Evolutionary conservation across 192 early-diverging fungal genomes (phyloP).

Genomic region (Gryganskiella cystojenkinii): DNA sequence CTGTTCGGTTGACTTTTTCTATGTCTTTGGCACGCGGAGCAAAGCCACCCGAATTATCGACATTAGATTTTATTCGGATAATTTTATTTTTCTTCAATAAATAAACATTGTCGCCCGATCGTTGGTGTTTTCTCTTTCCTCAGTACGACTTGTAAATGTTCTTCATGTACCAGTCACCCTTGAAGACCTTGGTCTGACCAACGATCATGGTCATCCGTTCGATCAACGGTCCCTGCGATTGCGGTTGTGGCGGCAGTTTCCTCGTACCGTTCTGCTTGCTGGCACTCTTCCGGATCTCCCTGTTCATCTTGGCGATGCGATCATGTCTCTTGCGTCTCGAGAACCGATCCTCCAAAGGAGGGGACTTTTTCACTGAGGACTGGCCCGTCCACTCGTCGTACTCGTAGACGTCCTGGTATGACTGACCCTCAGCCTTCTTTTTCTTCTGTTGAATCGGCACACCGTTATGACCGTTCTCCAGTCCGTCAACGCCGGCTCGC

Average conservation of each 20-base stretch:
- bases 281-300: not conserved
- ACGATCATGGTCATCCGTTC: constrained; percentile 53
- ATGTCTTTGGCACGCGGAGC: too few relatives aligned
- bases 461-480: not conserved
- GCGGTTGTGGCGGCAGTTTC: not conserved
- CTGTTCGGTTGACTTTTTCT: too few relatives aligned
- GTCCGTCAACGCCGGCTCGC: not conserved
- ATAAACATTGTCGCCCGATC: too few relatives aligned
- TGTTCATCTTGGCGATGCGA: not conserved
- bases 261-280: not conserved
- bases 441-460: not conserved
- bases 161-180: constrained; percentile 52
- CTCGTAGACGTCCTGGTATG: constrained; percentile 11
- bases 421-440: not conserved
- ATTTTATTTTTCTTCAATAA: too few relatives aligned
- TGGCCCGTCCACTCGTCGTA: constrained; percentile 39
- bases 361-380: constrained; percentile 13
- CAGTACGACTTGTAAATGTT: constrained; percentile 37
- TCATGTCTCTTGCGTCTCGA: constrained; percentile 41
- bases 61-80: too few relatives aligned
- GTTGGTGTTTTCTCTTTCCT: too few relatives aligned
- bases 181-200: constrained; percentile 41
- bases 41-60: too few relatives aligned
- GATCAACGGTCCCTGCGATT: constrained; percentile 21
- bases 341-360: constrained; percentile 24